These are phyloP conservation scores for Xylariaceae sp. DNA, from an alignment of 2,329 filamentous ascomycete species.

Conservation along the genomic window DNA sequence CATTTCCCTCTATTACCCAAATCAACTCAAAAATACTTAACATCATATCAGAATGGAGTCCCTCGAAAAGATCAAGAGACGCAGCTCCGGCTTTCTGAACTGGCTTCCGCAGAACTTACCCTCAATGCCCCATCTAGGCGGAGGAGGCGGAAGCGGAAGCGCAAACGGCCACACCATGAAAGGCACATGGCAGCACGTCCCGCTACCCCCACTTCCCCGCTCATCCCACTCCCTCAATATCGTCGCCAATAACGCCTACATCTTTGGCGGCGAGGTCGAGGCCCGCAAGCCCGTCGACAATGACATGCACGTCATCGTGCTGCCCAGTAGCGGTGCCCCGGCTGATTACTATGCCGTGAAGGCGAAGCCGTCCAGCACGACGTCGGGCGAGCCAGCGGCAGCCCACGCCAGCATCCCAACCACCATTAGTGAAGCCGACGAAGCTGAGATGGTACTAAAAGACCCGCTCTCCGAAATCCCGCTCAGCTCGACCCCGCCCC, in stretches of 20 bases:
- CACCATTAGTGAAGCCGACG: constrained; percentile 28
- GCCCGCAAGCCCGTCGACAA: constrained; percentile 66
- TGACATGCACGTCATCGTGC: constrained; percentile 59
- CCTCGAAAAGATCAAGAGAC: constrained; percentile 49
- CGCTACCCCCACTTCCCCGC: constrained; percentile 53
- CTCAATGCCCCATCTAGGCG: constrained; percentile 20
- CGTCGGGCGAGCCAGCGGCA: constrained; percentile 9
- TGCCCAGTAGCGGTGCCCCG: constrained; percentile 52
- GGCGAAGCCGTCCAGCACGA: constrained; percentile 37
- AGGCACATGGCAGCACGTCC: constrained; percentile 57
- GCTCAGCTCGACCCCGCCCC: constrained; percentile 31
- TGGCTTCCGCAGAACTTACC: constrained; percentile 40
- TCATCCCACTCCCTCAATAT: constrained; percentile 69
- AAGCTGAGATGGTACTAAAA: constrained; percentile 30
- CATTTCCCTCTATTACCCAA: no score
- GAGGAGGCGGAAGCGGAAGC: constrained; percentile 5
- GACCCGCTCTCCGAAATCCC: constrained; percentile 39
- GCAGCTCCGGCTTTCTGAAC: constrained; percentile 48
- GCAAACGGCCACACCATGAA: constrained; percentile 36
- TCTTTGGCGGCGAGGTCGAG: constrained; percentile 71
- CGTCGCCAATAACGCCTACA: constrained; percentile 48
- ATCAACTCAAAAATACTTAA: no score
- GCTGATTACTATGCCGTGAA: constrained; percentile 56
- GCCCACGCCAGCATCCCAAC: constrained; percentile 11
- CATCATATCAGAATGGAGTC: constrained; percentile 41